Base-by-base conservation (phyloP, 1,284 basidiomycete species). In the Trichosporon sp. region DNA sequence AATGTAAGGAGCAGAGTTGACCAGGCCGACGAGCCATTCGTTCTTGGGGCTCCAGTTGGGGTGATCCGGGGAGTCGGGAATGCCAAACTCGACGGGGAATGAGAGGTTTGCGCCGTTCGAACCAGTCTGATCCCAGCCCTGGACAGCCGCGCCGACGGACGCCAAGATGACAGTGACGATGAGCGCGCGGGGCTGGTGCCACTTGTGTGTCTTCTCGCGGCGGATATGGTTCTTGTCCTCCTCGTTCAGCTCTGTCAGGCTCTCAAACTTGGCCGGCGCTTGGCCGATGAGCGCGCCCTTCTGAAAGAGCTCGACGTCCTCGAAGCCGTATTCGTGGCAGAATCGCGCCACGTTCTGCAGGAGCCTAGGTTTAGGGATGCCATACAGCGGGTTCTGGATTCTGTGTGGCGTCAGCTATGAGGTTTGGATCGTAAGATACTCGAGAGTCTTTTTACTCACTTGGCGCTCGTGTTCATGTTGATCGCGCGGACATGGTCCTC, bases 281-380 rank as follows among this genome's bases (percentile, higher is more conserved):
- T 86, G 86, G 0, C 87, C 88, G 56, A 89, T 76, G 36, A 89
- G 80, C 0, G 87, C 88, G 21, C 85, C 88, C 73, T 87, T 86
- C 70, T 81, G 76, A 68, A 88, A 83, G 34, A 83, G 78, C 3
- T 83, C 72, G 19, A 44, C 37, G 36, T 73, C 69, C 16, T 65
- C 64, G 36, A 74, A 74, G 14, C 68, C 73, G 27, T 86, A 80
- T 52, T 82, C 75, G 58, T 81, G 76, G 14, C 86, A 86, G 73
- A 88, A 89, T 3, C 74, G 70, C 62, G 84, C 83, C 16, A 84
- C 87, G 64, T 87, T 83, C 6, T 79, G 72, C 73, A 85, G 81
- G 49, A 89, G 82, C 69, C 85, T 56, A 1, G 63, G 59, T 60
- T 70, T 69, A 14, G 67, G 62, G 16, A 74, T 54, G 29, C 71